Conservation (phyloP, 2,329 filamentous ascomycete species). For the Thielaviopsis punctulata region DNA sequence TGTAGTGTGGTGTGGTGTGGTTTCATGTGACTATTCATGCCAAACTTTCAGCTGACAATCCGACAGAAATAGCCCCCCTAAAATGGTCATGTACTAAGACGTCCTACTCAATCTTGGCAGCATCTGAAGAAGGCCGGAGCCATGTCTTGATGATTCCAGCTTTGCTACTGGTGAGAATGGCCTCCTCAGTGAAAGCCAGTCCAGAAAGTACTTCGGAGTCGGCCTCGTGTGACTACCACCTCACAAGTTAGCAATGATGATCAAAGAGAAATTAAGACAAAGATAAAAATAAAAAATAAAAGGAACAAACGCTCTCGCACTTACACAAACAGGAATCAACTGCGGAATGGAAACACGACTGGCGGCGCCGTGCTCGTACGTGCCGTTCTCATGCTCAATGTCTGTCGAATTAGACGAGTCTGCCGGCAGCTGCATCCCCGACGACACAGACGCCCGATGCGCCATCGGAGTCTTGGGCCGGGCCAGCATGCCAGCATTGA, state of each 20-base stretch:
- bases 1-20: background rate
- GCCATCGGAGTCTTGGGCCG: conserved; percentile 62
- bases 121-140: conserved; percentile 37
- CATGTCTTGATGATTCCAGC: conserved; percentile 65
- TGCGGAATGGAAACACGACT: conserved; percentile 4
- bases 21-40: background rate
- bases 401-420: conserved; percentile 12
- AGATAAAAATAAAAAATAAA: background rate
- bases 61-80: too few species aligned
- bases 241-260: conserved; percentile 41
- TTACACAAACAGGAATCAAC: conserved; percentile 11
- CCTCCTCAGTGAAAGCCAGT: conserved; percentile 63
- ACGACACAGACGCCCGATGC: conserved; percentile 38
- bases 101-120: background rate
- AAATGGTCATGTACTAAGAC: too few species aligned
- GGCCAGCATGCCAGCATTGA: conserved; percentile 90
- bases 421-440: conserved; percentile 18
- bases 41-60: too few species aligned
- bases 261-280: conserved; percentile 32
- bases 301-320: background rate
- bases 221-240: conserved; percentile 28
- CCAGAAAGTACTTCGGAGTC: conserved; percentile 6
- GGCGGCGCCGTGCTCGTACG: conserved; percentile 9
- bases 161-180: conserved; percentile 82
- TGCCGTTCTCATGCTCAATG: conserved; percentile 11